Conservation (phyloP, 2,329 filamentous ascomycete species). For the Aspergillus carbonarius region DNA sequence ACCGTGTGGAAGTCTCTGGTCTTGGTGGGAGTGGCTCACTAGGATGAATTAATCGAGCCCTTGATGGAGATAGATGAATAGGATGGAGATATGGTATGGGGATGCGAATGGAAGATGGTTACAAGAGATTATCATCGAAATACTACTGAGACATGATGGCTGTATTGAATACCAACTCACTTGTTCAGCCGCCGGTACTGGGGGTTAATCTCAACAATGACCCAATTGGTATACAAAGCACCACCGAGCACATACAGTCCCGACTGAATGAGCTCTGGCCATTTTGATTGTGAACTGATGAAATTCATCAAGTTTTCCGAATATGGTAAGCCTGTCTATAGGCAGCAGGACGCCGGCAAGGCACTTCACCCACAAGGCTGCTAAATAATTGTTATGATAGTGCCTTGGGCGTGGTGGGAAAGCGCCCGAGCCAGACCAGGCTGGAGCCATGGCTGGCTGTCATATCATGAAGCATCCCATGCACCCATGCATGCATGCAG, state of each 20-base stretch:
- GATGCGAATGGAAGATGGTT: too few relatives aligned
- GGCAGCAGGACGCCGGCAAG: not conserved
- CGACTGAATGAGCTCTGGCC: too few relatives aligned
- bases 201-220: too few relatives aligned
- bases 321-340: not conserved
- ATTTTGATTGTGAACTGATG: too few relatives aligned
- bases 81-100: too few relatives aligned
- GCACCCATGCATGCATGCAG: not conserved
- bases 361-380: not conserved
- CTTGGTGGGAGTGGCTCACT: not conserved
- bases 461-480: not conserved
- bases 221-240: too few relatives aligned
- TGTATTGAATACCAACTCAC: too few relatives aligned
- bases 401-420: not conserved
- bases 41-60: not conserved
- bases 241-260: not conserved
- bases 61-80: not conserved
- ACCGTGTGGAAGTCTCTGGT: too few relatives aligned
- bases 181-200: too few relatives aligned
- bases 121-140: not conserved
- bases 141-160: too few relatives aligned
- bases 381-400: not conserved
- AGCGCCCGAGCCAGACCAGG: not conserved
- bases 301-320: not conserved
- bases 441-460: not conserved